Evolutionary conservation across 2,329 filamentous ascomycete genomes (phyloP), one percentile per base, ranked within the genome.

Genomic region (Curvularia hawaiiensis): DNA sequence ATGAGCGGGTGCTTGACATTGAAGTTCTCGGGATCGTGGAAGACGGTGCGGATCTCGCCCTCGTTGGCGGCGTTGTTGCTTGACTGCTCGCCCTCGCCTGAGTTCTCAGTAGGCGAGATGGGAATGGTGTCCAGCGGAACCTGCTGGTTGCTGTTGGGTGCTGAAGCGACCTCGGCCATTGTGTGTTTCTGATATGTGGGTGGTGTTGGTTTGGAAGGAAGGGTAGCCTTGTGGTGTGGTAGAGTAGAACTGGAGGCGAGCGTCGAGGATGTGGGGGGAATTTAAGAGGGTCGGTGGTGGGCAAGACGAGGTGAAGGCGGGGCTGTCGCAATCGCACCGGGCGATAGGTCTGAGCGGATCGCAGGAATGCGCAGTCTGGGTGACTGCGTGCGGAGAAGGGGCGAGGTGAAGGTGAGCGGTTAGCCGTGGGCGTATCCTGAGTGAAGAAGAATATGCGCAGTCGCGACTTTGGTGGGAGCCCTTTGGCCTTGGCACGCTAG

Each of bases 1-100:
- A 96, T 93, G 60, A 99, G 85, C 66, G 93, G 94, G 79, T 99
- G 95, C 85, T 98, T 99, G 79, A 99, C 95, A 72, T 96, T 99
- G 86, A 99, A 99, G 84, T 99, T 97, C 67, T 97, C 90, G 70
- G 95, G 90, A 81, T 98, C 92, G 77, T 99, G 93, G 83, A 99
- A 99, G 69, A 99, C 94, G 46, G 95, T 99, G 71, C 97, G 84
- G 50, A 90, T 83, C 75, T 93, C 88, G 61, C 73, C 71, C 64
- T 79, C 78, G 62, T 69, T 65, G 59, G 70, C 67, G 38, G 63
- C 79, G 64, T 82, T 80, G 52, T 77, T 78, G 52, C 71, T 66
- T 54, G 72, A 69, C 51, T 83, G 67, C 51, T 68, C 60, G 56
- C 62, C 56, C 60, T 82, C 65, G 47, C 77, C 72, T 61, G 79